Evolutionary conservation across 2,329 filamentous ascomycete genomes (phyloP), one percentile per base, ranked within the genome.

Genomic region (Magnaporthiopsis rhizophila): DNA sequence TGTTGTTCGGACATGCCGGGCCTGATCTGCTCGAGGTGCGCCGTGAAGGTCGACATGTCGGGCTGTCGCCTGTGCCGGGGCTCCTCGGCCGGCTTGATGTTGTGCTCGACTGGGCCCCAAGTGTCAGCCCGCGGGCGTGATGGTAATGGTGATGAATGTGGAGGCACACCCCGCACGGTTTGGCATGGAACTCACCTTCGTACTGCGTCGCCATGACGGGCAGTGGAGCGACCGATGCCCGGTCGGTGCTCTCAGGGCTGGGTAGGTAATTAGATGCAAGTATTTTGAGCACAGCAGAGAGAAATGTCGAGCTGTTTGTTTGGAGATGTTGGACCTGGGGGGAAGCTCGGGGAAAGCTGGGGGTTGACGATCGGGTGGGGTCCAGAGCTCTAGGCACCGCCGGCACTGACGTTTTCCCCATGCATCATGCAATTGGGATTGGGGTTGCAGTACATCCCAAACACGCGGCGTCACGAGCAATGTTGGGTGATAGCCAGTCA

Each of bases 21-120:
- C 67, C 77, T 74, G 71, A 88, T 77, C 67, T 82, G 80, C 73
- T 81, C 76, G 66, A 87, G 82, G 72, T 85, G 81, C 64, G 83
- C 80, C 69, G 77, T 81, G 77, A 88, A 88, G 66, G 81, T 83
- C 63, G 84, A 81, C 86, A 89, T 89, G 76, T 87, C 84, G 66
- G 84, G 75, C 71, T 83, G 83, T 57, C 86, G 84, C 12, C 79
- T 78, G 61, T 76, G 76, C 65, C 77, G 75, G 62, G 76, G 72
- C 30, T 74, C 72, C 61, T 79, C 68, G 36, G 76, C 59, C 65
- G 80, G 73, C 69, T 82, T 79, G 74, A 88, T 84, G 72, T 84
- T 84, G 77, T 89, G 86, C 73, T 89, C 86, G 72, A 89, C 86
- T 89, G 45, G 30, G 3, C 30, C 30, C 21, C 24, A 56, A 57